Evolutionary conservation across 1,284 basidiomycete species (phyloP).

Genomic region (Ceratorhiza oryzae-sativae): DNA sequence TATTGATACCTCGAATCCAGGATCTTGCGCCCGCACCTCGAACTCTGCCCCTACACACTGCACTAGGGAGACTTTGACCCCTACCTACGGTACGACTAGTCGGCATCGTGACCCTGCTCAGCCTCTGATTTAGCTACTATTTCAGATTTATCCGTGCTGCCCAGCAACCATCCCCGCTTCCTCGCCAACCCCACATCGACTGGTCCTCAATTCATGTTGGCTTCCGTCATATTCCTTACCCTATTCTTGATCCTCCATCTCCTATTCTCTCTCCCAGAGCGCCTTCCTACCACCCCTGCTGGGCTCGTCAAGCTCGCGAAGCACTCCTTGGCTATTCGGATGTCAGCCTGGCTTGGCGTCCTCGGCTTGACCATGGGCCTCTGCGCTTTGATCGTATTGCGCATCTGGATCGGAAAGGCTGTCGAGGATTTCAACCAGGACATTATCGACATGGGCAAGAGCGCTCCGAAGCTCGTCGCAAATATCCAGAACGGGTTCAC

Average conservation of each 20-base stretch:
- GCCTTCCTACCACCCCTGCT: conserved; percentile 65
- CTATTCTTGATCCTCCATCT: conserved; percentile 73
- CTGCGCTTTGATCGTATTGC: conserved; percentile 70
- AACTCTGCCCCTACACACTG: conserved; percentile 63
- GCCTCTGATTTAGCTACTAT: conserved; percentile 28
- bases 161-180: conserved; percentile 62
- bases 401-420: conserved; percentile 82
- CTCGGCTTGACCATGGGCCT: conserved; percentile 79
- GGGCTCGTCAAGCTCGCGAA: conserved; percentile 61
- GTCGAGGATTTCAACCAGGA: conserved; percentile 75
- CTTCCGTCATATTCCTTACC: conserved; percentile 65
- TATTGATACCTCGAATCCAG: conserved; percentile 50
- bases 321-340: conserved; percentile 63
- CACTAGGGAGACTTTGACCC: conserved; percentile 62
- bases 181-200: conserved; percentile 67
- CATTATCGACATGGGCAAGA: conserved; percentile 59
- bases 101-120: background rate
- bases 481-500: conserved; percentile 74
- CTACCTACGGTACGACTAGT: conserved; percentile 61
- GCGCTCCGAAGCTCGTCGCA: conserved; percentile 67
- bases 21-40: conserved; percentile 68
- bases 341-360: conserved; percentile 75
- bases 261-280: conserved; percentile 68
- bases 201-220: conserved; percentile 69
- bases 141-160: conserved; percentile 68